Evolutionary conservation across 768 basidiomycete genomes (phyloP), one percentile per base, ranked within the genome.

Genomic region (Baorangia bicolor): DNA sequence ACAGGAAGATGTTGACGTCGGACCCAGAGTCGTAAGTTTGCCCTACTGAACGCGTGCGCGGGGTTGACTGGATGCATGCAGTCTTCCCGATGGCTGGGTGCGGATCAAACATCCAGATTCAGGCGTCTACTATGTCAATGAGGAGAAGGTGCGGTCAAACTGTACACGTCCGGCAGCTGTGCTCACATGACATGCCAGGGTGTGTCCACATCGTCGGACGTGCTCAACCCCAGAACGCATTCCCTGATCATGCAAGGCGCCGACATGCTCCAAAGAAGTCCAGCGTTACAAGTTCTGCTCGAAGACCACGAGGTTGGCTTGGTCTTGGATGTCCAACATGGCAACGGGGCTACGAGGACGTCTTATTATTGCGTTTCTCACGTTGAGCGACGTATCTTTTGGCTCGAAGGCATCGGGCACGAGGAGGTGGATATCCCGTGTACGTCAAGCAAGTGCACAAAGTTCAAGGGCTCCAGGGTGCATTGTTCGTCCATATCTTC

Each of bases 101-200:
- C 58, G 42, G 51, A 34, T 67, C 43, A 58, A 46, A 16, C 73
- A 75, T 49, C 71, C 69, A 11, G 74, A 75, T 18, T 63, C 60
- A n/a, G 72, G 68, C 14, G 58, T 61, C 12, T 72, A 69, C 38
- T 76, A 70, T 49, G 64, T 64, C 30, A 51, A 75, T 30, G 25
- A 56, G 41, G 70, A 72, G 20, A 69, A 65, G 63, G 74, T 75
- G n/a, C 13, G 58, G 58, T 49, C 14, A 2, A 23, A n/a, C 3
- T n/a, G 42, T n/a, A 18, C 34, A 10, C n/a, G 37, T n/a, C 40
- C 31, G 8, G 14, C 25, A 12, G 2, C 14, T 34, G 21, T 10
- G 10, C 45, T 57, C 33, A 49, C 45, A 25, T 27, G 34, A 18
- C 2, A 6, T 9, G 8, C 9, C 20, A 68, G 65, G 27, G 41